These are phyloP conservation scores for Tremella fuciformis DNA, from an alignment of 768 basidiomycete species.

Conservation along the genomic window DNA sequence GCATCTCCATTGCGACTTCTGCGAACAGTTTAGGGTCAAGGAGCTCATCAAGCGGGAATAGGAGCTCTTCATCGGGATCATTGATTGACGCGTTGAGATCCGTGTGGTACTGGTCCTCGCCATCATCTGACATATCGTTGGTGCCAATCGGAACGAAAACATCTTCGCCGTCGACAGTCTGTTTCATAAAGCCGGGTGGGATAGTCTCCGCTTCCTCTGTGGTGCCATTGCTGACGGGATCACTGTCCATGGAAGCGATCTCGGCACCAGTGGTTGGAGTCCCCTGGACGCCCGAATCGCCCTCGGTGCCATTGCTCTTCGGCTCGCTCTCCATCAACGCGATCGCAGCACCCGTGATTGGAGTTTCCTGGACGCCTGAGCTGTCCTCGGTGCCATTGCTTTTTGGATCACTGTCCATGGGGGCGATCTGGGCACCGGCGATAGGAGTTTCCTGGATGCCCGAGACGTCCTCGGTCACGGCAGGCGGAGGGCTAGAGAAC, in stretches of 20 bases:
- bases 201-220: conserved; percentile 2
- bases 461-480: neutral
- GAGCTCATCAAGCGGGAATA: too few species aligned
- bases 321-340: neutral
- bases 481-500: neutral
- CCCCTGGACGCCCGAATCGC: too few species aligned
- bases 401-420: neutral
- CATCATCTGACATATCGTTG: too few species aligned
- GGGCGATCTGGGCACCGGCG: neutral
- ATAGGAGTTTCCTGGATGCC: neutral
- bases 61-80: too few species aligned
- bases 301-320: too few species aligned
- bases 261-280: too few species aligned
- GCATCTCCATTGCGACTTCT: too few species aligned
- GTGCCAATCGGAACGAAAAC: conserved; percentile 1
- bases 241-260: neutral
- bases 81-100: too few species aligned
- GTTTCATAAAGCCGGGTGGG: conserved; percentile 1
- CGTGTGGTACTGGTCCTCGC: too few species aligned
- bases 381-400: neutral
- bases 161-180: conserved; percentile 17
- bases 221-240: neutral
- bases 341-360: neutral
- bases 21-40: too few species aligned
- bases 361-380: neutral